Conservation (phyloP, 495 filamentous ascomycete genomes). For the Tirmania nivea region DNA sequence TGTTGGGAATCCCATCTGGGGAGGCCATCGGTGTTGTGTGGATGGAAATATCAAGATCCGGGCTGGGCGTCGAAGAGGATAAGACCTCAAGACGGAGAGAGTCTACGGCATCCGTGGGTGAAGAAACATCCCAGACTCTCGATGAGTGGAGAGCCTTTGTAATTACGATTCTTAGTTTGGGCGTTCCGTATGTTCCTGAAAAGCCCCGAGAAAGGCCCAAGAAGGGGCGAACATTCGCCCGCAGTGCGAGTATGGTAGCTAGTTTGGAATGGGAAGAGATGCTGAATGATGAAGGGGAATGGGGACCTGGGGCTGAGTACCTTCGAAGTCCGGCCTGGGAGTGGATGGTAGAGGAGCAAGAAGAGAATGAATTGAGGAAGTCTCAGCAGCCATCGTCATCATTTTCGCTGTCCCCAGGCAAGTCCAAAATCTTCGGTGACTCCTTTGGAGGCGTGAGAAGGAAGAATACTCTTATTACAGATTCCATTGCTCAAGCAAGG, state of each 20-base stretch:
- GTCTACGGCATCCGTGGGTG: not conserved
- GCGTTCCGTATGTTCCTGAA: slow-evolving; percentile 27
- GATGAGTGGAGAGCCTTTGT: slow-evolving; percentile 62
- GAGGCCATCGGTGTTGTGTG: slow-evolving; percentile 14
- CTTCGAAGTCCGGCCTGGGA: slow-evolving; percentile 45
- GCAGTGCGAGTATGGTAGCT: slow-evolving; percentile 35
- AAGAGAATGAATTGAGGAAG: slow-evolving; percentile 20
- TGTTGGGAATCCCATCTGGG: slow-evolving; percentile 6
- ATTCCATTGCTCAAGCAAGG: slow-evolving; percentile 21
- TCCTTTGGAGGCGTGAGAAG: slow-evolving; percentile 3
- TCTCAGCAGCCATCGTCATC: not conserved
- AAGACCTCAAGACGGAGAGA: not conserved
- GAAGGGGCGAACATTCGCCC: slow-evolving; percentile 33
- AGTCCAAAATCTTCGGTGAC: not conserved
- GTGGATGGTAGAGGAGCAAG: slow-evolving; percentile 39
- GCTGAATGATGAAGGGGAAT: slow-evolving; percentile 33
- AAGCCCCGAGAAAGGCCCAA: slow-evolving; percentile 25
- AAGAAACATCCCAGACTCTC: not conserved
- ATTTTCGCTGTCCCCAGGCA: not conserved
- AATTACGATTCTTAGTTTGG: slow-evolving; percentile 45
- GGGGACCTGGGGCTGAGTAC: slow-evolving; percentile 39
- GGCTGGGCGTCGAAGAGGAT: not conserved
- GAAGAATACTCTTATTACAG: slow-evolving; percentile 16
- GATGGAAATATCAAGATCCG: slow-evolving; percentile 9
- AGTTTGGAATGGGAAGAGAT: slow-evolving; percentile 42